Conservation (phyloP, 257 asterid genomes). For the Catharanthus roseus region DNA sequence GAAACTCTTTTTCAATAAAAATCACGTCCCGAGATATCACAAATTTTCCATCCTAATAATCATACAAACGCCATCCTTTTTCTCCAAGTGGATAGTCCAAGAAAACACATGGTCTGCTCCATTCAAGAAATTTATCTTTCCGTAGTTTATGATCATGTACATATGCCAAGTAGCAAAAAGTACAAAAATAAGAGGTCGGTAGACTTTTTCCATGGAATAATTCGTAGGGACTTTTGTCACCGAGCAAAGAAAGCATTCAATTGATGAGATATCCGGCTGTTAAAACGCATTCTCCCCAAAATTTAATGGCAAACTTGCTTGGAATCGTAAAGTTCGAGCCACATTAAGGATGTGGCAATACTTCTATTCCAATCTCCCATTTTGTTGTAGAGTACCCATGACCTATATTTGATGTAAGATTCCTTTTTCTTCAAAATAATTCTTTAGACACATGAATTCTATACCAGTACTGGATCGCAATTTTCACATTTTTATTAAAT, state of each 20-base stretch:
- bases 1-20: neutral
- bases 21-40: neutral
- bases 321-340: no score
- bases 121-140: neutral
- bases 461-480: neutral
- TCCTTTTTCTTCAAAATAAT: no score
- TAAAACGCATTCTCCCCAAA: no score
- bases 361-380: neutral
- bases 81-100: conserved; percentile 1
- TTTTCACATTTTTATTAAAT: neutral
- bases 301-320: no score
- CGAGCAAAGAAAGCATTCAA: no score
- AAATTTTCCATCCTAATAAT: neutral
- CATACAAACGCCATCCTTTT: conserved; percentile 4
- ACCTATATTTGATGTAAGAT: neutral
- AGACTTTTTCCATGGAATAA: neutral
- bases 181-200: neutral
- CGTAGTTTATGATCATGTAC: neutral
- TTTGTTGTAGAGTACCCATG: conserved; percentile 4
- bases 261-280: no score
- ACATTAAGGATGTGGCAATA: no score
- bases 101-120: no score
- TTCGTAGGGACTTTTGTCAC: no score
- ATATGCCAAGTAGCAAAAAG: neutral
- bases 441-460: neutral